A percentile compares a stretch with the other conserved stretches of the same genome.
Evolutionary conservation across 2,329 filamentous ascomycete genomes (phyloP).

Genomic region (Fusarium albidum): DNA sequence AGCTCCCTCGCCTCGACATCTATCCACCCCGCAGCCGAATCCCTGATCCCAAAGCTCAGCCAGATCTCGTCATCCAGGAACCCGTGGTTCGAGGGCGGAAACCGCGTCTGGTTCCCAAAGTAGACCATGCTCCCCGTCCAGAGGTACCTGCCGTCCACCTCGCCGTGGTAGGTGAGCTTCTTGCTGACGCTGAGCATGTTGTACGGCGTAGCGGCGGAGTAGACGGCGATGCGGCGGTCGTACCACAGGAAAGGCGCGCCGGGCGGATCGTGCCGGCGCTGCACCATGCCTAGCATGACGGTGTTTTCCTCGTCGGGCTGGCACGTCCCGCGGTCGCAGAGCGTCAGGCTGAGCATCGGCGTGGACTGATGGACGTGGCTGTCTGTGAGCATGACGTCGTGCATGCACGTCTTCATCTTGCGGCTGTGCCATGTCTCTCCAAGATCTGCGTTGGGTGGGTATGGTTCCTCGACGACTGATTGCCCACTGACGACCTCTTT

Average conservation of each 20-base stretch:
- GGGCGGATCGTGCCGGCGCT: conserved; percentile 27
- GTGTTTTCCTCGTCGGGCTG: conserved; percentile 27
- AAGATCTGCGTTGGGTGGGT: conserved; percentile 3
- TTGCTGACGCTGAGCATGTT: conserved; percentile 36
- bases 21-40: conserved; percentile 33
- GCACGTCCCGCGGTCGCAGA: conserved; percentile 31
- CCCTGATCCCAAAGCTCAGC: conserved; percentile 34
- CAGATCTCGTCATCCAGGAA: conserved; percentile 34
- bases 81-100: conserved; percentile 25
- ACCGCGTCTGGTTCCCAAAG: conserved; percentile 20
- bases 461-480: conserved; percentile 28
- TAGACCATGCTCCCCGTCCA: conserved; percentile 36
- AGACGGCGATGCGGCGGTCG: conserved; percentile 31
- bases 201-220: conserved; percentile 27
- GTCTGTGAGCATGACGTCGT: conserved; percentile 29
- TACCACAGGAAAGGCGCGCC: conserved; percentile 23
- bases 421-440: conserved; percentile 26
- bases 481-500: conserved; percentile 3
- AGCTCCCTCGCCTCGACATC: conserved; percentile 32
- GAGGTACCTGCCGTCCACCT: conserved; percentile 22
- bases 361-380: conserved; percentile 33
- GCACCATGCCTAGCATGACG: conserved; percentile 31
- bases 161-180: conserved; percentile 35
- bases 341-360: conserved; percentile 31
- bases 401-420: conserved; percentile 21